Conservation (phyloP, 2,329 filamentous ascomycete genomes). For the Phialophora chinensis region DNA sequence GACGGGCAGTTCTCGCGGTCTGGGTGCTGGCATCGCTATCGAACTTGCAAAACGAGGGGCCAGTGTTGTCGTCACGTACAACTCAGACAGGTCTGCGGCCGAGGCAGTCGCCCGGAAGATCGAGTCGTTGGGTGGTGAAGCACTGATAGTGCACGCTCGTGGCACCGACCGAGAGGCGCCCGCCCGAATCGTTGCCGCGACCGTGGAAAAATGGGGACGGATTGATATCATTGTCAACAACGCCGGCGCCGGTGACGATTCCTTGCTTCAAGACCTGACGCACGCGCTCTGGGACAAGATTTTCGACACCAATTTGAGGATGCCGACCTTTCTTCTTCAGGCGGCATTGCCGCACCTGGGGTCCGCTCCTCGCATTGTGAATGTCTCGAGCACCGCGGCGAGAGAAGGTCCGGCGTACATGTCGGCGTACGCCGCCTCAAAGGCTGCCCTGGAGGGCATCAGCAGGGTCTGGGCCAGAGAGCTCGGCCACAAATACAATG, state of each 20-base stretch:
- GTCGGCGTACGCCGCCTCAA: constrained; percentile 73
- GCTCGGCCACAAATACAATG: constrained; percentile 65
- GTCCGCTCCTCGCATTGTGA: constrained; percentile 36
- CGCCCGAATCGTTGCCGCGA: not conserved
- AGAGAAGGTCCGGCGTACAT: constrained; percentile 43
- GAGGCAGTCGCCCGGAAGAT: constrained; percentile 32
- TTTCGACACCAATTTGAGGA: constrained; percentile 13
- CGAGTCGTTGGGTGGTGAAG: constrained; percentile 38
- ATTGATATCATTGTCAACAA: constrained; percentile 29
- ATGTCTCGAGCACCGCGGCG: constrained; percentile 30
- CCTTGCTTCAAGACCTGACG: constrained; percentile 6
- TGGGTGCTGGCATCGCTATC: constrained; percentile 56
- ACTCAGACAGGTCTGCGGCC: constrained; percentile 48
- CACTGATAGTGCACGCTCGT: constrained; percentile 56
- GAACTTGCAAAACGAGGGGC: constrained; percentile 50
- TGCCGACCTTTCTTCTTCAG: constrained; percentile 33
- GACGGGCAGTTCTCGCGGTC: constrained; percentile 57
- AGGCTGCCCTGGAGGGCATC: constrained; percentile 76
- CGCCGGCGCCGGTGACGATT: constrained; percentile 8
- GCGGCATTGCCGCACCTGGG: constrained; percentile 33
- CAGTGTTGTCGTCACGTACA: constrained; percentile 50
- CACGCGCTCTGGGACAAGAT: constrained; percentile 12
- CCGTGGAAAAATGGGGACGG: not conserved
- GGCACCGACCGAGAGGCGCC: constrained; percentile 37
- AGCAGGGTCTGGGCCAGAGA: constrained; percentile 74